Conservation (phyloP, 1,139 yeast genomes). For the Debaryomyces fabryi region DNA sequence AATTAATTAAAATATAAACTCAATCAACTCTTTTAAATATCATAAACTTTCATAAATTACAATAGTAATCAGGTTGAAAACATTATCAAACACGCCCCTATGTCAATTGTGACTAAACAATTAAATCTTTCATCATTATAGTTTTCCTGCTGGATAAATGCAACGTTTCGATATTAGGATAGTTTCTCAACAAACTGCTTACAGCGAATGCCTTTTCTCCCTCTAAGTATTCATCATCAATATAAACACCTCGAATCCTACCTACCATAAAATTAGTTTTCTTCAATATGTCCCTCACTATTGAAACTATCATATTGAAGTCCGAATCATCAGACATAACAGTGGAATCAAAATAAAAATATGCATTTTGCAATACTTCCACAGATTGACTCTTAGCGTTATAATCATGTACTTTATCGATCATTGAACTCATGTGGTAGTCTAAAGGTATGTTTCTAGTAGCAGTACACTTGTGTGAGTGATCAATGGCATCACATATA, state of each 20-base stretch:
- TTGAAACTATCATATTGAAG: slow-evolving; percentile 34
- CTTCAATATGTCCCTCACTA: slow-evolving; percentile 41
- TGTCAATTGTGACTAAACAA: slow-evolving; percentile 3
- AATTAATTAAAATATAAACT: not conserved
- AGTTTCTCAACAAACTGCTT: slow-evolving; percentile 33
- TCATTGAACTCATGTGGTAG: slow-evolving; percentile 6
- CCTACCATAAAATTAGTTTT: slow-evolving; percentile 38
- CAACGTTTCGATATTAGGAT: slow-evolving; percentile 37
- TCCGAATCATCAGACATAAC: slow-evolving; percentile 19
- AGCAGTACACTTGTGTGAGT: slow-evolving; percentile 12
- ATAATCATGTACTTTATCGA: not conserved
- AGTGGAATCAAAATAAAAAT: slow-evolving; percentile 39
- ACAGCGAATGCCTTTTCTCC: slow-evolving; percentile 40
- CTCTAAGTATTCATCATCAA: slow-evolving; percentile 35
- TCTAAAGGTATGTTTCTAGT: slow-evolving; percentile 2
- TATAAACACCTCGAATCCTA: slow-evolving; percentile 35
- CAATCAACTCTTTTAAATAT: not conserved
- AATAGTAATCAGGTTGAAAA: not conserved
- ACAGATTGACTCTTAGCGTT: not conserved
- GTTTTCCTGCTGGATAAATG: slow-evolving; percentile 30
- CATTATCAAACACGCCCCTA: not conserved
- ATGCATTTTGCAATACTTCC: slow-evolving; percentile 28
- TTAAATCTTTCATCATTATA: slow-evolving; percentile 19
- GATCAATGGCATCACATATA: slow-evolving; percentile 36
- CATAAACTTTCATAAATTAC: not conserved